A percentile compares a stretch with the other conserved stretches of the same genome.
phyloP scores from a whole-genome alignment of 345 rosid species.

The Euphorbia pulcherrima region DNA sequence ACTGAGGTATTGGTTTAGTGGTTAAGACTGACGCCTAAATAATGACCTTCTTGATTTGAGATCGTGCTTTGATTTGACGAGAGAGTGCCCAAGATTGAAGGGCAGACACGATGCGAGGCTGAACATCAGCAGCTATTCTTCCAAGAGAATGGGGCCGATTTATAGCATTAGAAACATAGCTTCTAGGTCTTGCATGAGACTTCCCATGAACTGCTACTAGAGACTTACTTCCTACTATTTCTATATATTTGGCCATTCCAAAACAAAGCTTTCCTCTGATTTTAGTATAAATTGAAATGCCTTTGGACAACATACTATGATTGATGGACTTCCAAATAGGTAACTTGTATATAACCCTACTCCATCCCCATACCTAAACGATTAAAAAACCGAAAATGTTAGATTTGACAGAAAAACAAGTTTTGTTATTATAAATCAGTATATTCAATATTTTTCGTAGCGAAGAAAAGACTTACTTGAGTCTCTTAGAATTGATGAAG shows the following conservation, averaged over 20 bases:
- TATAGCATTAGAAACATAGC: constrained; percentile 21
- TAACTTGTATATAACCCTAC: constrained; percentile 36
- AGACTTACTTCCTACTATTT: constrained; percentile 20
- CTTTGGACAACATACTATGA: constrained; percentile 34
- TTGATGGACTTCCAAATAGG: constrained; percentile 36
- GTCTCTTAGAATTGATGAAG: constrained; percentile 37
- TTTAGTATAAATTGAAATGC: constrained; percentile 27
- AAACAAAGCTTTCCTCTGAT: constrained; percentile 21
- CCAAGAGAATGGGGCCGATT: constrained; percentile 34
- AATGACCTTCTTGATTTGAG: constrained; percentile 27
- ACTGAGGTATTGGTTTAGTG: too few species aligned
- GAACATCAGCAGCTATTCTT: constrained; percentile 25
- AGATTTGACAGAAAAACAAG: too few species aligned
- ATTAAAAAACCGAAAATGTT: neutral
- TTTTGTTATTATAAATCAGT: too few species aligned
- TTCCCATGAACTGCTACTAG: constrained; percentile 28
- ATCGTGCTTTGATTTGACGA: constrained; percentile 21
- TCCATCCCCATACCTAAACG: constrained; percentile 39
- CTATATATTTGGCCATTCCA: constrained; percentile 33
- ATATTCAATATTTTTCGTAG: too few species aligned
- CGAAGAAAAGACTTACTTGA: too few species aligned
- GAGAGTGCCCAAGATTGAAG: constrained; percentile 33
- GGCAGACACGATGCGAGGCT: constrained; percentile 28
- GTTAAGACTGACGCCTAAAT: too few species aligned
- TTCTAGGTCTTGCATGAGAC: constrained; percentile 32